These are phyloP conservation scores for Termitomyces eurrhizus DNA, from an alignment of 768 basidiomycete genomes.

Conservation along the genomic window DNA sequence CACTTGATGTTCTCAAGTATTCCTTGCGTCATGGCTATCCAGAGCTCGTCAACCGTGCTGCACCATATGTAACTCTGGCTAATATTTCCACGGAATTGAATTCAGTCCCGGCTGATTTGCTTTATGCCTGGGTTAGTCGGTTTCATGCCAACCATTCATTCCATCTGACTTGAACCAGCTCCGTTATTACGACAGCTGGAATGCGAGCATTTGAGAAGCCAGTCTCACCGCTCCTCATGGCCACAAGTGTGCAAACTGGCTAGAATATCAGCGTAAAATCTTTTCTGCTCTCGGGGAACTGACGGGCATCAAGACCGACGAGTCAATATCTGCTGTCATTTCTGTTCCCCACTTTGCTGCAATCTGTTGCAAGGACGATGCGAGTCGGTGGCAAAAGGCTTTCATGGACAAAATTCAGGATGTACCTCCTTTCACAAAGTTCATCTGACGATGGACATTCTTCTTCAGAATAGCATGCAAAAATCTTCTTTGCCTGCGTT, in stretches of 20 bases:
- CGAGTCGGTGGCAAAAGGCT: constrained; percentile 11
- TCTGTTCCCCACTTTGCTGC: constrained; percentile 15
- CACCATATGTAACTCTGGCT: constrained; percentile 12
- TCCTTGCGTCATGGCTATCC: constrained; percentile 16
- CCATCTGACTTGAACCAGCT: background rate
- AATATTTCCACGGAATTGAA: constrained; percentile 4
- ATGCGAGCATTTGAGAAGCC: constrained; percentile 10
- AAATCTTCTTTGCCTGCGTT: background rate
- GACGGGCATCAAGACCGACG: constrained; percentile 12
- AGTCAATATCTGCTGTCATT: constrained; percentile 10
- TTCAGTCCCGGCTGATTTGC: constrained; percentile 4
- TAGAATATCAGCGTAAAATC: constrained; percentile 15
- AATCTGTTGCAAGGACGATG: constrained; percentile 17
- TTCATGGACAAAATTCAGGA: constrained; percentile 8
- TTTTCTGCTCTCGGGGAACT: constrained; percentile 10
- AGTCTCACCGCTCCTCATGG: constrained; percentile 8
- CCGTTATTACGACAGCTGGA: constrained; percentile 14
- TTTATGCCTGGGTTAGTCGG: constrained; percentile 12
- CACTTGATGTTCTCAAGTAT: constrained; percentile 15
- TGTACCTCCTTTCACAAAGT: constrained; percentile 14
- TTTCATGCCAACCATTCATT: background rate
- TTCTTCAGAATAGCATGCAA: background rate
- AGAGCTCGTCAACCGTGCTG: constrained; percentile 11
- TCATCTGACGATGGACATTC: background rate
- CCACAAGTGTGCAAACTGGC: constrained; percentile 15